Evolutionary conservation across 78 protist species (phyloP).

Genomic region (Guillardia theta): DNA sequence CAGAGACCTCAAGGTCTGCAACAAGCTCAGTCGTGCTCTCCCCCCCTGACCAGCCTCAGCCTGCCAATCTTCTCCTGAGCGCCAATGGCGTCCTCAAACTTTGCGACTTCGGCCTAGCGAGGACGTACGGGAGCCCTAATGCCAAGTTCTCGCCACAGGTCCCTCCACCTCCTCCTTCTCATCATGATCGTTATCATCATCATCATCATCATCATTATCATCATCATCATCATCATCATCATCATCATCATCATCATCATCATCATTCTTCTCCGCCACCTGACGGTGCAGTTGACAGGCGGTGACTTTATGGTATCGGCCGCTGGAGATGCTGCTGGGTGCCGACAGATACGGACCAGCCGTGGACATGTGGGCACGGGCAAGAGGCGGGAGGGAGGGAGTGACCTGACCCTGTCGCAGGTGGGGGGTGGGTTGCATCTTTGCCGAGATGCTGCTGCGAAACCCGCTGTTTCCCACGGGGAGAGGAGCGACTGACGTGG

Average conservation of each 20-base stretch:
- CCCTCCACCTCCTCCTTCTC: too few relatives aligned
- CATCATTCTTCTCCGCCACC: too few relatives aligned
- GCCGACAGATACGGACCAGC: conserved; percentile 11
- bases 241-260: too few relatives aligned
- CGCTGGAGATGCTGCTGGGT: conserved; percentile 56
- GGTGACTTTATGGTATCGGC: conserved; percentile 41
- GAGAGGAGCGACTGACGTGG: background rate
- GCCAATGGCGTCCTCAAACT: background rate
- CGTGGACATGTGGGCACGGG: conserved; percentile 59
- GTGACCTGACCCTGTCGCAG: too few relatives aligned
- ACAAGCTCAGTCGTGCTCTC: background rate
- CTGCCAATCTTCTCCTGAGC: background rate
- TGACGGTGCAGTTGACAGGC: too few relatives aligned
- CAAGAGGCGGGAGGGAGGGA: too few relatives aligned
- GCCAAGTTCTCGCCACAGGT: background rate
- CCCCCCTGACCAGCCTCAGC: background rate
- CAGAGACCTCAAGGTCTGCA: background rate
- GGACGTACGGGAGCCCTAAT: background rate
- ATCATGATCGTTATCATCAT: too few relatives aligned
- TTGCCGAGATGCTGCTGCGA: background rate
- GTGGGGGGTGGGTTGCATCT: background rate
- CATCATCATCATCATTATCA: too few relatives aligned
- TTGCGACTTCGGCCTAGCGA: background rate
- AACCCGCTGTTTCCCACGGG: background rate
- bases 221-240: too few relatives aligned